phyloP scores from a whole-genome alignment of 345 rosid genomes.

The Melaleuca alternifolia region DNA sequence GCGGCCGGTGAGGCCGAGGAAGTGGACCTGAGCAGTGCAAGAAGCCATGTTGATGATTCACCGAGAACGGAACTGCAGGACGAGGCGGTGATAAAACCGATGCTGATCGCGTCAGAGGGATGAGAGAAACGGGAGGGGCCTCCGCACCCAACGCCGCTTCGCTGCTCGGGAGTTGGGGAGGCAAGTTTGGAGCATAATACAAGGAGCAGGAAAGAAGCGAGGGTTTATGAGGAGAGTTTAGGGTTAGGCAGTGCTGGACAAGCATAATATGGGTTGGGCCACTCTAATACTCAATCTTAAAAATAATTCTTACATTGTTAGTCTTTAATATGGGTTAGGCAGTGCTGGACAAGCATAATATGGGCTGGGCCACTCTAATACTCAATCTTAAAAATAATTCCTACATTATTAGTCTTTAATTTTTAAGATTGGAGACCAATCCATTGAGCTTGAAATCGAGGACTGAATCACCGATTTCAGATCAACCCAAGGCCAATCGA shows the following conservation, averaged over 20 bases:
- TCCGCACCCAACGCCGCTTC: not conserved
- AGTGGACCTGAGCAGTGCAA: conserved; percentile 63
- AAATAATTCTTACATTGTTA: too few relatives aligned
- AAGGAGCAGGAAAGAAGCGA: not conserved
- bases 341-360: too few relatives aligned
- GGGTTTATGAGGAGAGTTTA: not conserved
- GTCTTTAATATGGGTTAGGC: too few relatives aligned
- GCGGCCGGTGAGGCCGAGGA: conserved; percentile 23
- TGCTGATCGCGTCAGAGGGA: not conserved
- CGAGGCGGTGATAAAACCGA: not conserved
- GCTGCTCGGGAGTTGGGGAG: not conserved
- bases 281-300: too few relatives aligned
- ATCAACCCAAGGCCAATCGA: too few relatives aligned
- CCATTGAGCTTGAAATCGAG: too few relatives aligned
- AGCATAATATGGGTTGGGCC: too few relatives aligned
- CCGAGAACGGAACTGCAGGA: not conserved
- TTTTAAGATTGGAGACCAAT: too few relatives aligned
- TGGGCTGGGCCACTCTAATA: too few relatives aligned
- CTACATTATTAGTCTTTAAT: too few relatives aligned
- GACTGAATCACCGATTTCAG: too few relatives aligned
- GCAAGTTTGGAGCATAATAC: not conserved
- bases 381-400: too few relatives aligned
- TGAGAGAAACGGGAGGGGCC: not conserved
- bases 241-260: conserved; percentile 33
- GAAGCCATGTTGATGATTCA: conserved; percentile 47